Conservation (phyloP, 1,284 basidiomycete genomes). For the Irpex lacteus region DNA sequence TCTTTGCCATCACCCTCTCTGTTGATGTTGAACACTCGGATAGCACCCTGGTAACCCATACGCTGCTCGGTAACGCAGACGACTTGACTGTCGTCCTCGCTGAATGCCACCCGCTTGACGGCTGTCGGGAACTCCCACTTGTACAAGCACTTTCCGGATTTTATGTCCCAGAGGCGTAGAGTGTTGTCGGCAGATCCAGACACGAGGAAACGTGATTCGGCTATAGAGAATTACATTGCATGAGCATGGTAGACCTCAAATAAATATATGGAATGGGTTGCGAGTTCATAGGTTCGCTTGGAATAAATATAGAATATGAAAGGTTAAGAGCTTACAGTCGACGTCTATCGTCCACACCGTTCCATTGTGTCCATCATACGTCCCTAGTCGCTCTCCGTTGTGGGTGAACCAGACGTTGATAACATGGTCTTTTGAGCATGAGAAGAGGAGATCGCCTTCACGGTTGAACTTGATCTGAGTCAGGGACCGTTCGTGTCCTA, state of each 20-base stretch:
- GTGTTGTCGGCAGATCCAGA: slow-evolving; percentile 91
- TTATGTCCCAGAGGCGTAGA: slow-evolving; percentile 89
- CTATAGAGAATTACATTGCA: slow-evolving; percentile 35
- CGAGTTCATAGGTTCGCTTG: too few species aligned
- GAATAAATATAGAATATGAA: neutral
- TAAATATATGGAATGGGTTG: neutral
- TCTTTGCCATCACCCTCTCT: slow-evolving; percentile 73
- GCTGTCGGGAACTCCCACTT: slow-evolving; percentile 98
- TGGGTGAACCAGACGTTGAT: slow-evolving; percentile 99
- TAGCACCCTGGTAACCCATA: slow-evolving; percentile 86
- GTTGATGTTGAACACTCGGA: slow-evolving; percentile 89
- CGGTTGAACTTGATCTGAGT: slow-evolving; percentile 97
- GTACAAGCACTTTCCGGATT: slow-evolving; percentile 87
- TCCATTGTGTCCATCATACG: slow-evolving; percentile 96
- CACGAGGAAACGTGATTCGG: slow-evolving; percentile 82
- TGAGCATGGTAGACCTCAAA: neutral
- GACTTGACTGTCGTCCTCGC: slow-evolving; percentile 81
- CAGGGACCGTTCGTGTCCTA: slow-evolving; percentile 96
- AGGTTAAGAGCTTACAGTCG: slow-evolving; percentile 71
- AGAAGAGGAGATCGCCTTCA: slow-evolving; percentile 96
- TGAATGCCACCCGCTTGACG: slow-evolving; percentile 92
- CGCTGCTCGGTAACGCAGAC: slow-evolving; percentile 97
- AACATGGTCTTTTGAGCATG: slow-evolving; percentile 92
- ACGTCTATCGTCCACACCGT: slow-evolving; percentile 96
- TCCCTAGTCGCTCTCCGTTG: slow-evolving; percentile 96